Percentiles rank a stretch among this genome's conserved stretches.
phyloP scores from a whole-genome alignment of 2,329 filamentous ascomycete species.

The Ambrosiella cleistominuta region DNA sequence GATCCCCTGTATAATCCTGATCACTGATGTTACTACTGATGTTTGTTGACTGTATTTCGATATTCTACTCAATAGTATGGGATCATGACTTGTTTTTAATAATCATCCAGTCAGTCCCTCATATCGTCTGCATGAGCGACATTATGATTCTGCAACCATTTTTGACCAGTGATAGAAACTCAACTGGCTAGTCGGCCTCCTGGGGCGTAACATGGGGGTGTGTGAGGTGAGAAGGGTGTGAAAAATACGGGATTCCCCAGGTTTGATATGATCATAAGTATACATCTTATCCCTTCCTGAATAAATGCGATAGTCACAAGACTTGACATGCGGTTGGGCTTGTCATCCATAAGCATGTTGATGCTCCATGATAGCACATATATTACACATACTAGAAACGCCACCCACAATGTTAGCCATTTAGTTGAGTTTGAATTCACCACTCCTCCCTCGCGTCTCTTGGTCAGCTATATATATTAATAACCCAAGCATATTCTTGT shows the following conservation, averaged over 20 bases:
- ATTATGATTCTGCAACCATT: background rate
- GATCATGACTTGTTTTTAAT: too few relatives aligned
- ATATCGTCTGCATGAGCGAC: background rate
- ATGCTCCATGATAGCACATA: too few relatives aligned
- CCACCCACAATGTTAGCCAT: too few relatives aligned
- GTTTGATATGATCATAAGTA: background rate
- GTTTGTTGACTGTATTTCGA: too few relatives aligned
- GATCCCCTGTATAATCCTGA: background rate
- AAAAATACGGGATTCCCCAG: background rate
- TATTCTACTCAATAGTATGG: too few relatives aligned
- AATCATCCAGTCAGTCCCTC: too few relatives aligned
- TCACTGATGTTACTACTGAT: too few relatives aligned
- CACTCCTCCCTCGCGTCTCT: background rate
- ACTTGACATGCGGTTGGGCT: background rate
- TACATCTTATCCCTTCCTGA: background rate
- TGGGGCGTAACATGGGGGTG: background rate
- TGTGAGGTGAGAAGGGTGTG: background rate
- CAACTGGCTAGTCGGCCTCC: background rate
- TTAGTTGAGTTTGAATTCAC: background rate
- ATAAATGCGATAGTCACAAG: background rate
- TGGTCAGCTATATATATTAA: too few relatives aligned
- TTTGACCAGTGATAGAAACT: background rate
- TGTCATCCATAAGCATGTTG: background rate
- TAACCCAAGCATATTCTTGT: too few relatives aligned
- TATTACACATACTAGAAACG: too few relatives aligned